These are phyloP conservation scores for Tylopilus cervinicoccineus DNA, from an alignment of 768 basidiomycete species.

Conservation along the genomic window DNA sequence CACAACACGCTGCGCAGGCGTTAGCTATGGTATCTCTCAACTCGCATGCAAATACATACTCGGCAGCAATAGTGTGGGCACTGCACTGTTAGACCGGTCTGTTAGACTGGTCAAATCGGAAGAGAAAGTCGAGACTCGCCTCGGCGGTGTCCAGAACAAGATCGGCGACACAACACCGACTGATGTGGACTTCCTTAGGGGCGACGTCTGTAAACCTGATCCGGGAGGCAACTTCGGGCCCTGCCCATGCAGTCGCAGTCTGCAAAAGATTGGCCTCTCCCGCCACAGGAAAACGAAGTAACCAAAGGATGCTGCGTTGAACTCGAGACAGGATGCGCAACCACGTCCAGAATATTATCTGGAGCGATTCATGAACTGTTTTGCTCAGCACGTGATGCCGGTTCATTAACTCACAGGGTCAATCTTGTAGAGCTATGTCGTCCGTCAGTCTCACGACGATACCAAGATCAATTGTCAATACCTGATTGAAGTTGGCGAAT, in stretches of 20 bases:
- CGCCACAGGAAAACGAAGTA: slow-evolving; percentile 46
- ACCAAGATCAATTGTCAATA: slow-evolving; percentile 13
- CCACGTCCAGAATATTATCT: slow-evolving; percentile 47
- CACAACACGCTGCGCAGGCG: slow-evolving; percentile 39
- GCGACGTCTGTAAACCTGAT: slow-evolving; percentile 48
- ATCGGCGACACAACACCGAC: slow-evolving; percentile 44
- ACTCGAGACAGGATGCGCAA: slow-evolving; percentile 41
- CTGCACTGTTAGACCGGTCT: slow-evolving; percentile 36
- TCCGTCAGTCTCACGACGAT: slow-evolving; percentile 6
- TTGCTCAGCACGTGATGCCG: neutral
- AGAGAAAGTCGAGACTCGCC: slow-evolving; percentile 24
- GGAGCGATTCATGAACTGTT: slow-evolving; percentile 2
- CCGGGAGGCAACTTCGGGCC: slow-evolving; percentile 41
- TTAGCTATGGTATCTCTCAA: slow-evolving; percentile 1
- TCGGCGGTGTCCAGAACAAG: slow-evolving; percentile 51
- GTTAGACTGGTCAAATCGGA: neutral
- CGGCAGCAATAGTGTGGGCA: slow-evolving; percentile 49
- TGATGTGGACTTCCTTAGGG: slow-evolving; percentile 42
- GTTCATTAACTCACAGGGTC: slow-evolving; percentile 31
- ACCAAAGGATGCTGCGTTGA: slow-evolving; percentile 48
- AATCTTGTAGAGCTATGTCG: slow-evolving; percentile 43
- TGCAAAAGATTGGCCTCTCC: slow-evolving; percentile 44
- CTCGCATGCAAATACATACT: slow-evolving; percentile 30
- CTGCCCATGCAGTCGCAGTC: slow-evolving; percentile 42
- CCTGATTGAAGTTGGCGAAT: slow-evolving; percentile 55